Conservation (phyloP, 1,139 yeast genomes). For the Blastobotrys aristatus region DNA sequence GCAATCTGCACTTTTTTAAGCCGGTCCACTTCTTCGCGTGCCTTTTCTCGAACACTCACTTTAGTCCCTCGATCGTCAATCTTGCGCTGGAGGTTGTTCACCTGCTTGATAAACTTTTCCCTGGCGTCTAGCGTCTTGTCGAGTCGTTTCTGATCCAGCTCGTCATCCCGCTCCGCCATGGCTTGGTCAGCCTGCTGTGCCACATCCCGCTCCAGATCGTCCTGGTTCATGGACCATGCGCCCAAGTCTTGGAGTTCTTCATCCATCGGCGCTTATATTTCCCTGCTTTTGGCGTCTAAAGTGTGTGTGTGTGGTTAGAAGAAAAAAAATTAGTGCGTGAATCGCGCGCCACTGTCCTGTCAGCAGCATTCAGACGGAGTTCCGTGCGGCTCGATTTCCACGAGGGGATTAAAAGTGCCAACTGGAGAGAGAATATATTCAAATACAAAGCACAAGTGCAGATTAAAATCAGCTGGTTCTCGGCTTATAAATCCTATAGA, state of each 20-base stretch:
- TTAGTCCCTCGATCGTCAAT: constrained; percentile 52
- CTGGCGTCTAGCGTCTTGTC: constrained; percentile 50
- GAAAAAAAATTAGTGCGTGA: no score
- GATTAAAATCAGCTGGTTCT: no score
- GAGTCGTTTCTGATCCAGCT: constrained; percentile 67
- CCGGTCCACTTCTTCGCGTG: constrained; percentile 52
- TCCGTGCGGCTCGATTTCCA: no score
- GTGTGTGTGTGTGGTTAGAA: no score
- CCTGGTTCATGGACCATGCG: constrained; percentile 54
- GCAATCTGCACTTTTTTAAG: constrained; percentile 49
- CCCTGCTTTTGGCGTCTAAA: no score
- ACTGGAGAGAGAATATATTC: no score
- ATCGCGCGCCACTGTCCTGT: no score
- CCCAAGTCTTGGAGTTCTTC: constrained; percentile 28
- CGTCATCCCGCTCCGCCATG: constrained; percentile 58
- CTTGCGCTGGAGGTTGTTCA: constrained; percentile 45
- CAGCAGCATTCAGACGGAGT: no score
- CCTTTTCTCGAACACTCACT: constrained; percentile 57
- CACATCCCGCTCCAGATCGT: constrained; percentile 63
- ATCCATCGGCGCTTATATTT: no score
- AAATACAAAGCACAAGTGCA: no score
- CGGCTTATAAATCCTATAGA: no score
- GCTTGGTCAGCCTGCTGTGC: constrained; percentile 64
- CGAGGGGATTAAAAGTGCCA: no score
- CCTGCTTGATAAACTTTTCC: constrained; percentile 41